A percentile compares a stretch with the other conserved stretches of the same genome.
phyloP scores from a whole-genome alignment of 1,139 yeast species.

The Pneumocystis oryctolagi region DNA sequence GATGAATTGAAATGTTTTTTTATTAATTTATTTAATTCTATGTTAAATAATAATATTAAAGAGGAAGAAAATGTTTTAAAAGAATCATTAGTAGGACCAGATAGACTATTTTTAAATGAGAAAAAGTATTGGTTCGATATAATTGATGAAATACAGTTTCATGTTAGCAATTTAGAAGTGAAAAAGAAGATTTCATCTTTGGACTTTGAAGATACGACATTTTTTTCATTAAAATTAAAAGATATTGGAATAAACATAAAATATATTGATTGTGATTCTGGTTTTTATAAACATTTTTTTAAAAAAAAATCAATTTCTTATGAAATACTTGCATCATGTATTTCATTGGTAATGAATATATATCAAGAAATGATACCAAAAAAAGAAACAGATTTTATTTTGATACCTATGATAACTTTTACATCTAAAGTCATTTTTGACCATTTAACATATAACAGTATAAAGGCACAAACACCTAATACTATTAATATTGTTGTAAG shows the following conservation, averaged over 20 bases:
- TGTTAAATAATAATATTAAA: conserved; percentile 14
- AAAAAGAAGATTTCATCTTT: conserved; percentile 7
- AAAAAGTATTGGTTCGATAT: conserved; percentile 6
- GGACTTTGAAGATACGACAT: conserved; percentile 5
- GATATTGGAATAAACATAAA: conserved; percentile 27
- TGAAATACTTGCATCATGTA: conserved; percentile 27
- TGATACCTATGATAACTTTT: conserved; percentile 27
- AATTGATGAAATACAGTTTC: conserved; percentile 15
- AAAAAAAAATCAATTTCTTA: conserved; percentile 26
- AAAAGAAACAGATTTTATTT: conserved; percentile 26
- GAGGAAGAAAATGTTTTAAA: background rate
- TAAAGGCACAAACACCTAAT: conserved; percentile 16
- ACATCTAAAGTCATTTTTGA: conserved; percentile 26
- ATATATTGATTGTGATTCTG: conserved; percentile 26
- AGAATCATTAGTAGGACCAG: background rate
- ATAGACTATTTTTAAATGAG: background rate
- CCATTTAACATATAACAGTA: conserved; percentile 19
- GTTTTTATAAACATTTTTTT: conserved; percentile 28
- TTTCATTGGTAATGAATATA: conserved; percentile 26
- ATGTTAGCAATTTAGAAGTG: conserved; percentile 12
- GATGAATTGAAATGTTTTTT: background rate
- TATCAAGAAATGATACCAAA: conserved; percentile 15
- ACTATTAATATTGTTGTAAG: conserved; percentile 16
- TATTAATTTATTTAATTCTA: conserved; percentile 19
- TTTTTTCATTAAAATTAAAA: conserved; percentile 22